These are phyloP conservation scores for Xylaria cubensis DNA, from an alignment of 495 filamentous ascomycete species.

Conservation along the genomic window DNA sequence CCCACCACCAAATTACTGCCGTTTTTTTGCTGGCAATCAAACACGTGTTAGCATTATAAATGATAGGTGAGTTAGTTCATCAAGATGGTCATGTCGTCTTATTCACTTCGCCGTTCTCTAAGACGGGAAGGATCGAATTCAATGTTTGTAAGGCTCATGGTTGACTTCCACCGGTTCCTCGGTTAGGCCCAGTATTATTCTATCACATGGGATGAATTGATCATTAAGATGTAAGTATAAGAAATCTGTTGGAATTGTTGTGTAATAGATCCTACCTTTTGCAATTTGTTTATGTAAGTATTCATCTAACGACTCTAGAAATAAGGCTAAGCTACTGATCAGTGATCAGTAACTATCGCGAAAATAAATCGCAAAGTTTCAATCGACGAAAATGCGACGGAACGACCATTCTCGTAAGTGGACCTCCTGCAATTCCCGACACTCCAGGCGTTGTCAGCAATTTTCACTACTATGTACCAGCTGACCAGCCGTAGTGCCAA, in stretches of 20 bases:
- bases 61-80: not conserved
- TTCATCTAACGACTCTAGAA: no score
- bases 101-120: not conserved
- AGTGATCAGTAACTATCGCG: not conserved
- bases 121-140: not conserved
- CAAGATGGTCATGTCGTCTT: not conserved
- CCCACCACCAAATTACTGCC: not conserved
- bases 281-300: no score
- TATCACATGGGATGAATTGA: no score
- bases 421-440: slow-evolving; percentile 39
- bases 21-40: not conserved
- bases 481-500: slow-evolving; percentile 27
- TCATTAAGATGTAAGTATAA: no score
- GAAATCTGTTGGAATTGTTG: no score
- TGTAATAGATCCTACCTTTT: no score
- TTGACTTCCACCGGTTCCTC: no score
- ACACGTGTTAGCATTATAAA: not conserved
- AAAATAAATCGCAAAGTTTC: slow-evolving; percentile 25
- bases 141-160: not conserved
- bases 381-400: slow-evolving; percentile 38
- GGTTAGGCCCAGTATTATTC: no score
- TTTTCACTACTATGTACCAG: slow-evolving; percentile 33
- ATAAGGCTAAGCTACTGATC: not conserved
- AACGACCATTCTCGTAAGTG: slow-evolving; percentile 23
- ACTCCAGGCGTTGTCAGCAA: slow-evolving; percentile 8